These are phyloP conservation scores for Simmondsia chinensis DNA, from an alignment of 148 eudicot genomes.

Conservation along the genomic window DNA sequence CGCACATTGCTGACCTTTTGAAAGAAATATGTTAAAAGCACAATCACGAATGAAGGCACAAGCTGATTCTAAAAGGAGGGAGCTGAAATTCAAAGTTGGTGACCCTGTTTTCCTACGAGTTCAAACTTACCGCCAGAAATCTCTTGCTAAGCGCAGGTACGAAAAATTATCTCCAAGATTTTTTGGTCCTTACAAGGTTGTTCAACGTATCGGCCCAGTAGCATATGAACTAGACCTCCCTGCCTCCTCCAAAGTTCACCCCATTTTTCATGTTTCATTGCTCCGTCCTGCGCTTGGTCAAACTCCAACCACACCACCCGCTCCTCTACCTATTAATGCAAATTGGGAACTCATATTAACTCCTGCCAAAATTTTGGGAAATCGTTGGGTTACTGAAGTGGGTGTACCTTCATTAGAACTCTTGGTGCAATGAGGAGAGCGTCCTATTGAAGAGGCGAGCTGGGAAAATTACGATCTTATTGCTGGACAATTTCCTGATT, in stretches of 20 bases:
- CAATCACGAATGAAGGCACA: background rate
- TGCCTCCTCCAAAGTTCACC: background rate
- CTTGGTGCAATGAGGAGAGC: background rate
- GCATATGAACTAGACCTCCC: background rate
- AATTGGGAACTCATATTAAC: no score
- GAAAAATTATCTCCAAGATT: background rate
- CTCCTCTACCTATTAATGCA: background rate
- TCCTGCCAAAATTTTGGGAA: background rate
- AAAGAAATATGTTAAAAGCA: background rate
- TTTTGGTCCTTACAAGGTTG: background rate
- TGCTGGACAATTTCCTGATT: background rate
- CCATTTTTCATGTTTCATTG: background rate
- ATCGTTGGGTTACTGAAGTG: background rate
- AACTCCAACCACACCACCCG: background rate
- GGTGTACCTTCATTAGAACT: background rate
- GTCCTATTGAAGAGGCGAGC: background rate
- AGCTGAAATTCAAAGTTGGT: no score
- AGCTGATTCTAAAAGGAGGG: no score
- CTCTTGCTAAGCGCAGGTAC: background rate
- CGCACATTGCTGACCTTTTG: background rate
- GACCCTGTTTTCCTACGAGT: no score
- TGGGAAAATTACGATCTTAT: conserved; percentile 1
- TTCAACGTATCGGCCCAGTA: background rate
- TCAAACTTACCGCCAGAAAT: no score
- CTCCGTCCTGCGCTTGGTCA: background rate